phyloP scores from a whole-genome alignment of 2,329 filamentous ascomycete genomes.

The Leptographium galeiforme region DNA sequence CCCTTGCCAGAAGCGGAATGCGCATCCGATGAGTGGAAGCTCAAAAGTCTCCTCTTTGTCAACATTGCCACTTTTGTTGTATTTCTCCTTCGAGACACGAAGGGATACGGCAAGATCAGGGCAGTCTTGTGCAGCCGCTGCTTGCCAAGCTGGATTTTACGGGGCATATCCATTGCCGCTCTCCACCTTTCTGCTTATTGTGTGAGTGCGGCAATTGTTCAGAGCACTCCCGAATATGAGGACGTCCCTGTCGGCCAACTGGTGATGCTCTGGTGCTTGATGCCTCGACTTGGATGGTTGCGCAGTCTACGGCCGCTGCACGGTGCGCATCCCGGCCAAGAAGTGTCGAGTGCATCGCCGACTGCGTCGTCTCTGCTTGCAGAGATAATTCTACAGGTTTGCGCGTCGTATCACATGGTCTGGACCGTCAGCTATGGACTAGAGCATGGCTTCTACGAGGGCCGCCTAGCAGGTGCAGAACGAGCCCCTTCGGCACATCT shows the following conservation, averaged over 20 bases:
- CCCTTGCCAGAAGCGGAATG: no score
- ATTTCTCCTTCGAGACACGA: not conserved
- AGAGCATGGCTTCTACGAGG: not conserved
- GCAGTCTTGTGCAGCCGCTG: not conserved
- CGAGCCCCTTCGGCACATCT: not conserved
- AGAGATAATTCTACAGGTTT: not conserved
- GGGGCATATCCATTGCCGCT: not conserved
- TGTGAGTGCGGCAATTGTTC: not conserved
- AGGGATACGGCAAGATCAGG: not conserved
- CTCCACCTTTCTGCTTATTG: not conserved
- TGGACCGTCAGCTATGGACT: not conserved
- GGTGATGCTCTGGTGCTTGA: not conserved
- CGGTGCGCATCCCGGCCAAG: not conserved
- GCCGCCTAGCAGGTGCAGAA: not conserved
- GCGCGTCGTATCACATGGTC: not conserved
- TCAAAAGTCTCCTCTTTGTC: not conserved
- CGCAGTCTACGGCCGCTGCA: not conserved
- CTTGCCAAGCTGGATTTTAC: not conserved
- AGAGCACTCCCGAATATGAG: not conserved
- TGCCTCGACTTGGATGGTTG: not conserved
- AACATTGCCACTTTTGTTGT: not conserved
- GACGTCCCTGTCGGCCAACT: not conserved
- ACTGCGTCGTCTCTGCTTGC: not conserved
- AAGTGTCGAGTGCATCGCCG: not conserved
- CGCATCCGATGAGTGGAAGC: not conserved